Base-by-base conservation (phyloP, 768 basidiomycete genomes). In the Leccinum imitatum region DNA sequence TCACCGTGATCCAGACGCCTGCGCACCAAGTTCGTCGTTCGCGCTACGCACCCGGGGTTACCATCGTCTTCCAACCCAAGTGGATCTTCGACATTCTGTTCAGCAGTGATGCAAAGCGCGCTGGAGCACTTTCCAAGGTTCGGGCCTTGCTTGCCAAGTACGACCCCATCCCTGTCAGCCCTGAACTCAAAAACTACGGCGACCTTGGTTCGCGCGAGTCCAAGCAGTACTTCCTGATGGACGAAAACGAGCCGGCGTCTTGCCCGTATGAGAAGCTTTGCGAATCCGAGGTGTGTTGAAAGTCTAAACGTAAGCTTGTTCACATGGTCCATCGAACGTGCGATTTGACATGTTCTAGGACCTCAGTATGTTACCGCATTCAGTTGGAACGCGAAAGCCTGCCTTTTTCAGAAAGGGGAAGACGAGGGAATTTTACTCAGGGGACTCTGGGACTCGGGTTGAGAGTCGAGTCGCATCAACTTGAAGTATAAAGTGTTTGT, bases 191-290 rank as follows among this genome's bases (percentile, higher is more conserved):
- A 2, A 23, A 23, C 21, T 23, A 23, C 21, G 21, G 21, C 21
- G 21, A 23, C 21, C 21, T 23, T 23, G 21, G 21, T 23, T 23
- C 21, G 21, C 21, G 21, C 21, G 41, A 67, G 63, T 58, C 66
- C n/a, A 57, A 58, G 50, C 66, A 67, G 44, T 67, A 67, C 48
- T 67, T 67, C 21, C 35, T 67, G 30, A 27, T 67, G 47, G 66
- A 67, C 37, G 66, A 67, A 19, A 67, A 62, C 37, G 56, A 65
- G 10, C 63, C 67, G 4, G 63, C 63, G 0, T 11, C 63, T 6
- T 67, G 63, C 37, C 66, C 63, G 5, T 67, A 65, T 11, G 60
- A 62, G 1, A 50, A 23, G 23, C 35, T 68, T 4, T 37, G 41
- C 23, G 17, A 51, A 1, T 62, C 63, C 1, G 47, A 56, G 10